phyloP scores from a whole-genome alignment of 139 green algal genomes.

The Chlorella sp. region DNA sequence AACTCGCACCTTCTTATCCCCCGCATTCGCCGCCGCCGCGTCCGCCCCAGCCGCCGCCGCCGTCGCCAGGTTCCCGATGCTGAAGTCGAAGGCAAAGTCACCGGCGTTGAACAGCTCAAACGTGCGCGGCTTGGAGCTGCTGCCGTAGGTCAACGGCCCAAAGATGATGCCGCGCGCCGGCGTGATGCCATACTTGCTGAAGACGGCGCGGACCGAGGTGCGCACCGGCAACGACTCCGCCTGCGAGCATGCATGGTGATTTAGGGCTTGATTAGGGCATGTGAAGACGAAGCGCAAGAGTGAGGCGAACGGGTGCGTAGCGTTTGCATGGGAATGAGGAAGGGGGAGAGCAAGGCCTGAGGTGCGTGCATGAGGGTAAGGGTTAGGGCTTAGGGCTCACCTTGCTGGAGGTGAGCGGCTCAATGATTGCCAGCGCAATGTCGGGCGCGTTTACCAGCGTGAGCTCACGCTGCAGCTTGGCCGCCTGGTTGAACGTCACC shows the following conservation, averaged over 20 bases:
- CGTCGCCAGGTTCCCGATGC: slow-evolving; percentile 33
- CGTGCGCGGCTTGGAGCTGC: slow-evolving; percentile 50
- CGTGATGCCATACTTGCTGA: slow-evolving; percentile 68
- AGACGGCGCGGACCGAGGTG: slow-evolving; percentile 44
- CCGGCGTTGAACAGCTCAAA: slow-evolving; percentile 64
- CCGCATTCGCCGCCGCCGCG: not conserved
- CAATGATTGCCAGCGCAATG: slow-evolving; percentile 60
- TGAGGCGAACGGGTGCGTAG: no score
- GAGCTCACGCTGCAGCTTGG: slow-evolving; percentile 31
- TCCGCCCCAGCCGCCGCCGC: no score
- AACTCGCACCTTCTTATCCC: slow-evolving; percentile 6
- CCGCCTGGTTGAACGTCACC: slow-evolving; percentile 54
- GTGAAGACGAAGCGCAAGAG: no score
- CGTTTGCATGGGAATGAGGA: no score
- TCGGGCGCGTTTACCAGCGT: slow-evolving; percentile 52
- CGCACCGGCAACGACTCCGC: slow-evolving; percentile 27
- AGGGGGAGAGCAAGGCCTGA: no score
- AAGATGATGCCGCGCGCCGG: slow-evolving; percentile 75
- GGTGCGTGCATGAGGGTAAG: not conserved
- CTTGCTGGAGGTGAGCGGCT: slow-evolving; percentile 54
- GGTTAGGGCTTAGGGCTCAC: not conserved
- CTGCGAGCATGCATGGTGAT: not conserved
- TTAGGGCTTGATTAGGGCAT: no score
- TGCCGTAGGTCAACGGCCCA: slow-evolving; percentile 65
- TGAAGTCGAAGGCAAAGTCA: slow-evolving; percentile 61